Conservation (phyloP, 2,329 filamentous ascomycete genomes). For the Botrytis paeoniae region DNA sequence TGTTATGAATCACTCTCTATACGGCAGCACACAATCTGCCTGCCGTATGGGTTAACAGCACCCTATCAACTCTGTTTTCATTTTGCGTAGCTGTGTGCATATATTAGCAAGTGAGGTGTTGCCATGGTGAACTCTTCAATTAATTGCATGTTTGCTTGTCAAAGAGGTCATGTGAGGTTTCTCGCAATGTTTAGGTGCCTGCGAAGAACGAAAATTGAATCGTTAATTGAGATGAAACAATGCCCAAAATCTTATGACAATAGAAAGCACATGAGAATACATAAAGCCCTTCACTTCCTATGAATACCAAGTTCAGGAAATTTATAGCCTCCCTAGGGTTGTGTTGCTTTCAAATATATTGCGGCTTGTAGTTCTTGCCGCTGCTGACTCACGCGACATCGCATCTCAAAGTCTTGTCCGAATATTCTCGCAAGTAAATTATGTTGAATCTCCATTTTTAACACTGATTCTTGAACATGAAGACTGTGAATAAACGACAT, state of each 20-base stretch:
- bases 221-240: background rate
- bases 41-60: background rate
- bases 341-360: no score
- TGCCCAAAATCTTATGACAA: background rate
- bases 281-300: background rate
- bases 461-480: background rate
- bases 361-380: background rate
- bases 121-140: background rate
- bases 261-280: background rate
- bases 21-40: background rate
- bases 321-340: background rate
- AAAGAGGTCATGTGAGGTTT: background rate
- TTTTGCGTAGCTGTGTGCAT: no score
- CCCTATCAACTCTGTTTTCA: background rate
- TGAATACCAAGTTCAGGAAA: no score
- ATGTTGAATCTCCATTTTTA: background rate
- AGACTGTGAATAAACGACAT: background rate
- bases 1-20: background rate
- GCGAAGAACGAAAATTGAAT: background rate
- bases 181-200: background rate
- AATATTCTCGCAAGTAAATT: fast-evolving
- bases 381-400: background rate
- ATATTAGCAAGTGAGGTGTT: background rate
- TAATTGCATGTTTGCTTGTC: background rate
- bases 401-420: no score